phyloP scores from a whole-genome alignment of 768 basidiomycete species.

The Sporobolomyces phaffii region DNA sequence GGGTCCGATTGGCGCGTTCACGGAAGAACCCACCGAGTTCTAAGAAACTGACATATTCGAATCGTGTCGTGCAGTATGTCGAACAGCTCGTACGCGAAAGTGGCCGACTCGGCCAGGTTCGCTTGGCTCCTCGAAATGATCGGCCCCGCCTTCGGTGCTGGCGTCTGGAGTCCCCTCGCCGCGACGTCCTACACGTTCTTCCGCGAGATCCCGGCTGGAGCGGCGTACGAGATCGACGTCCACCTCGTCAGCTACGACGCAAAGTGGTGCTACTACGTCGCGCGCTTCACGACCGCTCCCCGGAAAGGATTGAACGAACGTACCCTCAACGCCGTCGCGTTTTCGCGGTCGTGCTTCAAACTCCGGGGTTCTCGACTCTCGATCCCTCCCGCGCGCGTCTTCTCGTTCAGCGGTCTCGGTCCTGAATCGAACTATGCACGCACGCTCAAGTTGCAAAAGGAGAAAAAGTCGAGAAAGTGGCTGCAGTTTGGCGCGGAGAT shows the following conservation, averaged over 20 bases:
- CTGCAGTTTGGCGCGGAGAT: constrained; percentile 30
- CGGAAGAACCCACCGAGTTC: too few species aligned
- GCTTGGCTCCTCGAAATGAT: constrained; percentile 27
- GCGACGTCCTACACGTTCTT: constrained; percentile 23
- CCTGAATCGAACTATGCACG: constrained; percentile 42
- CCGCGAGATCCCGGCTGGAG: constrained; percentile 28
- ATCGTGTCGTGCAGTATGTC: constrained; percentile 33
- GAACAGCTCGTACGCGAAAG: constrained; percentile 30
- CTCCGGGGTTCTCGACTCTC: constrained; percentile 56
- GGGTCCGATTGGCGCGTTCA: too few species aligned
- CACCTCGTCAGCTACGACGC: constrained; percentile 24
- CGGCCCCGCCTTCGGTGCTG: constrained; percentile 14
- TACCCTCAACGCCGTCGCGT: constrained; percentile 28
- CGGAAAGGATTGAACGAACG: constrained; percentile 14
- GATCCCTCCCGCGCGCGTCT: constrained; percentile 36
- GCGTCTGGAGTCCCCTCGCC: constrained; percentile 17
- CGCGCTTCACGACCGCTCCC: constrained; percentile 31
- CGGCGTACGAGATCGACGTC: constrained; percentile 29
- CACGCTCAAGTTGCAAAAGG: constrained; percentile 46
- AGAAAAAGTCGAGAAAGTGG: constrained; percentile 16
- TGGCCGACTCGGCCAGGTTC: constrained; percentile 25
- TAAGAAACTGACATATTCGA: too few species aligned
- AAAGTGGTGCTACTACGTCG: constrained; percentile 36
- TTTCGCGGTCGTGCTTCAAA: constrained; percentile 35
- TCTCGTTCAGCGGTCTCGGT: constrained; percentile 31